Evolutionary conservation across 306 rosid species (phyloP), one percentile per base, ranked within the genome.

Genomic region (Prunus campanulata): DNA sequence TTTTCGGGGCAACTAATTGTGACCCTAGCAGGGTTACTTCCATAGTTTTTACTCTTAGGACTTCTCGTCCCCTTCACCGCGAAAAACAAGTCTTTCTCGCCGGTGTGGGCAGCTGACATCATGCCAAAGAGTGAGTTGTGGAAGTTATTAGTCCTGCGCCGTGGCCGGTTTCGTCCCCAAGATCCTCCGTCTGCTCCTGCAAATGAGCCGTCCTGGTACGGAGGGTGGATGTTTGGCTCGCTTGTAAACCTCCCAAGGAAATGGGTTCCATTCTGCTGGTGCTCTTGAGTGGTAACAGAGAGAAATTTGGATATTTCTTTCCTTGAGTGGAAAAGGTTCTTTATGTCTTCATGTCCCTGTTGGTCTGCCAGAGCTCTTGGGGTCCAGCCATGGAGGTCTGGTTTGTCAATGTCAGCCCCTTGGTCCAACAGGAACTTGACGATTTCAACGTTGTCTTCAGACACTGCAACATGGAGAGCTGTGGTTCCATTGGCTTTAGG

Each of bases 351-450:
- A 3, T 89, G 97, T 8, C 96, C 92, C 39, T 90, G 99, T 57
- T 95, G 99, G 46, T 90, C 99, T 15, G 93, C 97, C 46, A 92
- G 82, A 9, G 70, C 86, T 83, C 91, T 84, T 2, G 99, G 90
- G 24, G 90, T 90, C 99, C 99, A 95, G 62, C 93, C 87, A 20
- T 84, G 44, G 51, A 27, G 52, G 68, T 92, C 88, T 51, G 87
- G 82, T 63, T 82, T 86, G 76, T 95, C 91, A 16, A 91, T 65
- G 75, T 85, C 84, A 16, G 97, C 96, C 1, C 97, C 97, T 6
- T 83, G 77, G 20, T 82, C 81, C 77, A 95, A 66, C 47, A 95
- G 97, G 77, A 78, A 90, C 30, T 82, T 83, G 24, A 89, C 97
- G 2, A 89, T 82, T 59, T 88, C 92, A 46, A 61, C 63, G 25